A percentile compares a stretch with the other conserved stretches of the same genome.
Conservation (phyloP, 805 yeast genomes). For the Priceomyces haplophilus region DNA sequence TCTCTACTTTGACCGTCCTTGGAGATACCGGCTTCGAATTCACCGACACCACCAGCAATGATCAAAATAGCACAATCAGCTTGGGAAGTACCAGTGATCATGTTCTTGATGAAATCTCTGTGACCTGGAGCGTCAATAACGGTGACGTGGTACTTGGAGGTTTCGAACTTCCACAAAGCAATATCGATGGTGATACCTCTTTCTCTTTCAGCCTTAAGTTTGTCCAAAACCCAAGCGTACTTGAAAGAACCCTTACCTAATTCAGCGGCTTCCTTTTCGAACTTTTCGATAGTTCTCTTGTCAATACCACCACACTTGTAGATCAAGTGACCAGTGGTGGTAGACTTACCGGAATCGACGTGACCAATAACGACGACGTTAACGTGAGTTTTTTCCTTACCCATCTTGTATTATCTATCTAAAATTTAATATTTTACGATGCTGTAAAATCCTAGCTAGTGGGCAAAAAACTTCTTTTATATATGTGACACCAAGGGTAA, state of each 20-base stretch:
- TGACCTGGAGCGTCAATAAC: slow-evolving; percentile 96
- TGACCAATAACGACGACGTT: slow-evolving; percentile 99
- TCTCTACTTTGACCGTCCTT: slow-evolving; percentile 94
- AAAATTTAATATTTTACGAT: neutral
- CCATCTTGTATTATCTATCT: slow-evolving; percentile 40
- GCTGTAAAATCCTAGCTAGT: neutral
- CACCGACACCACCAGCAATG: slow-evolving; percentile 91
- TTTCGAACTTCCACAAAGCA: slow-evolving; percentile 90
- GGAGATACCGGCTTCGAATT: slow-evolving; percentile 93
- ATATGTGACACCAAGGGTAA: slow-evolving; percentile 3
- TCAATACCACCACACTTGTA: slow-evolving; percentile 99
- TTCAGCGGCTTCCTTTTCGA: slow-evolving; percentile 88
- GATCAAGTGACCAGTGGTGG: slow-evolving; percentile 99
- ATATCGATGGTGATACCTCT: slow-evolving; percentile 96
- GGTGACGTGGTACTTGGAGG: slow-evolving; percentile 85
- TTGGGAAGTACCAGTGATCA: slow-evolving; percentile 94
- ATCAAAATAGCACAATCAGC: slow-evolving; percentile 90
- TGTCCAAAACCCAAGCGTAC: slow-evolving; percentile 46
- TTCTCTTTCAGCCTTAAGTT: slow-evolving; percentile 79
- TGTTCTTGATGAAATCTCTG: slow-evolving; percentile 94
- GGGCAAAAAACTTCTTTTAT: neutral
- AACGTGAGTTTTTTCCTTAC: slow-evolving; percentile 96
- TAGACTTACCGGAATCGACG: slow-evolving; percentile 94
- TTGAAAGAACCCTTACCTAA: slow-evolving; percentile 97
- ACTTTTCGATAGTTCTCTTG: slow-evolving; percentile 96